Evolutionary conservation across 106 monocot species (phyloP), one percentile per base, ranked within the genome.

Genomic region (Ottelia alismoides): DNA sequence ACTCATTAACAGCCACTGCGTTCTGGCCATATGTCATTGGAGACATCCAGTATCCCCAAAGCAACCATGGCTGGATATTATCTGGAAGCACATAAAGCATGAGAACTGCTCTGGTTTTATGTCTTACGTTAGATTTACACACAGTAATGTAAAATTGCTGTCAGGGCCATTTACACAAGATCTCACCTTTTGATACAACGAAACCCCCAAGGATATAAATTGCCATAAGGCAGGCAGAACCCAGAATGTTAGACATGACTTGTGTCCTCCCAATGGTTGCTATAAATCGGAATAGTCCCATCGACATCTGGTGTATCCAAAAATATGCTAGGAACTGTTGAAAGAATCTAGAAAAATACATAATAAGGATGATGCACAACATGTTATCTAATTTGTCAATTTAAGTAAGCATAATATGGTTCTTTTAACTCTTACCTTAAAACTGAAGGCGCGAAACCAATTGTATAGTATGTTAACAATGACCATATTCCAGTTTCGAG

Each of bases 361-460:
- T 16, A 43, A 43, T 43, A 43, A 43, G 6, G 16, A 16, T 43
- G 16, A 43, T 43, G 40, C 16, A 43, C 16, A 43, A 6, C 16
- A 43, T 6, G 16, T 16, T 43, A 7, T 43, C 16, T 43, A 7
- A 43, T 43, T 43, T 16, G 16, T 43, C 16, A 43, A 7, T 43
- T 43, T 43, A 16, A 16, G 6, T 7, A 16, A 43, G 10, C 6
- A 43, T 43, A 7, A 43, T 43, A 43, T 16, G 10, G 16, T 43
- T 6, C 14, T 24, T 11, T 53, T 7, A 53, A 21, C 20, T 61
- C 40, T 17, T 78, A 83, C 88, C 88, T 78, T 45, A 55, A 26
- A 28, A 50, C 57, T 58, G 78, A 63, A 61, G 88, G 88, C 31
- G 82, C 83, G 51, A 65, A 88, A 21, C 88, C 88, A 45, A 88